Conservation (phyloP, 495 filamentous ascomycete species). For the Aspergillus bridgeri region DNA sequence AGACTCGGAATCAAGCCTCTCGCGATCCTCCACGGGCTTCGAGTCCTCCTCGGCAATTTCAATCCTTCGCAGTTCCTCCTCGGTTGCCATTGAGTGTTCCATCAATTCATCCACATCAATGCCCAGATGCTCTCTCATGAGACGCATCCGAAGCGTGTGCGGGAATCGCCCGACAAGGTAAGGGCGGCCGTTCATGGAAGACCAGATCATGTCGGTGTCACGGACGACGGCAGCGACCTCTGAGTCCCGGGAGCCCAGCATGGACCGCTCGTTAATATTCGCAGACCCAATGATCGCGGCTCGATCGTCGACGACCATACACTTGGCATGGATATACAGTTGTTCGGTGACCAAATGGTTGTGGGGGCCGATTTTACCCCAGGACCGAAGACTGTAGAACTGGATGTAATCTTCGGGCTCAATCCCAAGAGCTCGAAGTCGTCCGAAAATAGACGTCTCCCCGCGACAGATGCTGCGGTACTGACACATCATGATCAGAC, state of each 20-base stretch:
- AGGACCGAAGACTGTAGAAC: slow-evolving; percentile 88
- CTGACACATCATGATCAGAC: slow-evolving; percentile 96
- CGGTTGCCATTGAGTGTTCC: slow-evolving; percentile 65
- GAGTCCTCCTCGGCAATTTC: slow-evolving; percentile 35
- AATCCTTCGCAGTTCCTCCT: slow-evolving; percentile 44
- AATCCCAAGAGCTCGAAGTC: slow-evolving; percentile 74
- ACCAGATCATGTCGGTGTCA: slow-evolving; percentile 91
- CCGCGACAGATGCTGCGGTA: slow-evolving; percentile 96
- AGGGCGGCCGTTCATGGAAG: slow-evolving; percentile 82
- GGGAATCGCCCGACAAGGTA: slow-evolving; percentile 90
- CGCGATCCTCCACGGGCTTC: slow-evolving; percentile 19
- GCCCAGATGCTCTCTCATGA: slow-evolving; percentile 97
- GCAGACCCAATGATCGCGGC: slow-evolving; percentile 94
- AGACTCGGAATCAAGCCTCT: slow-evolving; percentile 31
- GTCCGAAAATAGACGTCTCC: slow-evolving; percentile 87
- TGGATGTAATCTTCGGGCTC: slow-evolving; percentile 96
- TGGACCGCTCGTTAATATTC: slow-evolving; percentile 98
- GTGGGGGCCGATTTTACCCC: slow-evolving; percentile 86
- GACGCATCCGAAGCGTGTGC: slow-evolving; percentile 84
- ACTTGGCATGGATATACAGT: slow-evolving; percentile 97
- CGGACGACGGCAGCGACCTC: slow-evolving; percentile 89
- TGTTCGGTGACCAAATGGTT: slow-evolving; percentile 89
- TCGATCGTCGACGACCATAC: slow-evolving; percentile 93
- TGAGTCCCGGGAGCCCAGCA: slow-evolving; percentile 87
- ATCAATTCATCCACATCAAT: slow-evolving; percentile 89